These are phyloP conservation scores for Coix lacrymajobi DNA, from an alignment of 176 grass and related monocot species.

Conservation along the genomic window DNA sequence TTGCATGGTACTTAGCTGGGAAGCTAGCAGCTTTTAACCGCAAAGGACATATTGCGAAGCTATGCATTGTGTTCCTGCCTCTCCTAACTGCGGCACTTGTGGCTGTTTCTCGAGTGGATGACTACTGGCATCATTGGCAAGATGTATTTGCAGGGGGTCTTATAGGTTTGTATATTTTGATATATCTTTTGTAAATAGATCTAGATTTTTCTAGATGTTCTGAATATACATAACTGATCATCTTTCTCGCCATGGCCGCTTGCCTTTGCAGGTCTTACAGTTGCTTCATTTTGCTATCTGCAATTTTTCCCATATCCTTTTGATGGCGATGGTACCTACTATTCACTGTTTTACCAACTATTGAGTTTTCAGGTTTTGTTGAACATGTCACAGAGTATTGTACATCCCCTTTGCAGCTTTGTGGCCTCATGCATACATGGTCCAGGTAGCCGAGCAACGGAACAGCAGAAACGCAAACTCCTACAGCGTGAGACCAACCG, in stretches of 20 bases:
- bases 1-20: slow-evolving; percentile 78
- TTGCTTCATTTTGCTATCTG: slow-evolving; percentile 78
- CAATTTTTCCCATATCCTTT: slow-evolving; percentile 83
- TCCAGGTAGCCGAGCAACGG: slow-evolving; percentile 36
- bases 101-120: slow-evolving; percentile 77
- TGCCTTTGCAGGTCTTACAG: slow-evolving; percentile 53
- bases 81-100: slow-evolving; percentile 67
- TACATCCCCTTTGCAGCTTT: slow-evolving; percentile 33
- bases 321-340: slow-evolving; percentile 46
- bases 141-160: slow-evolving; percentile 68
- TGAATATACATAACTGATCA: neutral
- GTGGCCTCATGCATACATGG: slow-evolving; percentile 73
- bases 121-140: slow-evolving; percentile 97
- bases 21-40: slow-evolving; percentile 74
- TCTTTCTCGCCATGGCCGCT: neutral
- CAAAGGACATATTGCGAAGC: slow-evolving; percentile 67
- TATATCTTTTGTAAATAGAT: neutral
- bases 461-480: slow-evolving; percentile 39
- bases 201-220: neutral
- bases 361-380: neutral
- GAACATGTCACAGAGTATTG: neutral
- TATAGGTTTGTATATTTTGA: slow-evolving; percentile 45
- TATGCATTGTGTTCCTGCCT: slow-evolving; percentile 64
- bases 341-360: neutral
- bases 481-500: slow-evolving; percentile 32